A percentile compares a stretch with the other conserved stretches of the same genome.
Evolutionary conservation across 345 rosid species (phyloP).

Genomic region (Eucalyptus marginata): DNA sequence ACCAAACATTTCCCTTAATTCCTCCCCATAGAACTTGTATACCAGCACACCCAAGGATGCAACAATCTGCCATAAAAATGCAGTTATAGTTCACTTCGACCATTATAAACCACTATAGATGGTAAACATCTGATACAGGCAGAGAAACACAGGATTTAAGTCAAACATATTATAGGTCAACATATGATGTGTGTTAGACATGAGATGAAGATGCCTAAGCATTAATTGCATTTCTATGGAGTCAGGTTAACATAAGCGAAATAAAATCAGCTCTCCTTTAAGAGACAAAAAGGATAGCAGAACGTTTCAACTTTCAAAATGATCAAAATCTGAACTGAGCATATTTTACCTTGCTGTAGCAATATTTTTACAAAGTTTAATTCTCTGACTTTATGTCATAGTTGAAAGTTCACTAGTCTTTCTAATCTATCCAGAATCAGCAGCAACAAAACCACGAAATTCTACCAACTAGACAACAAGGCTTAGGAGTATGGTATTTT

Average conservation of each 20-base stretch:
- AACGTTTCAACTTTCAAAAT: not conserved
- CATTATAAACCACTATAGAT: not conserved
- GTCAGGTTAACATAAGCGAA: not conserved
- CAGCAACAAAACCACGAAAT: not conserved
- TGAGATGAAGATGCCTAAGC: not conserved
- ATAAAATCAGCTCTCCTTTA: not conserved
- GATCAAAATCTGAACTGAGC: not conserved
- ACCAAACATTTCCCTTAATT: constrained; percentile 95
- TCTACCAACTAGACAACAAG: not conserved
- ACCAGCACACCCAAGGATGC: constrained; percentile 88
- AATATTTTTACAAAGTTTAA: not conserved
- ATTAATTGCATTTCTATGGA: not conserved
- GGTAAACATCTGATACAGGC: not conserved
- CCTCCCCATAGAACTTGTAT: constrained; percentile 93
- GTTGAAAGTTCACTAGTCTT: not conserved
- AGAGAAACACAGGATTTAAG: not conserved
- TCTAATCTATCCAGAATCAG: not conserved
- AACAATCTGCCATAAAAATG: constrained; percentile 53
- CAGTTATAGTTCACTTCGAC: constrained; percentile 12
- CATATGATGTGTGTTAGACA: not conserved
- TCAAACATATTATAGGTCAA: not conserved
- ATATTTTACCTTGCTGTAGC: not conserved
- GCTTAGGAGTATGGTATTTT: not conserved
- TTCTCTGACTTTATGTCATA: not conserved
- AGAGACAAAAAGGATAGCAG: not conserved